Evolutionary conservation across 805 yeast species (phyloP).

Genomic region (Huiozyma naganishii): DNA sequence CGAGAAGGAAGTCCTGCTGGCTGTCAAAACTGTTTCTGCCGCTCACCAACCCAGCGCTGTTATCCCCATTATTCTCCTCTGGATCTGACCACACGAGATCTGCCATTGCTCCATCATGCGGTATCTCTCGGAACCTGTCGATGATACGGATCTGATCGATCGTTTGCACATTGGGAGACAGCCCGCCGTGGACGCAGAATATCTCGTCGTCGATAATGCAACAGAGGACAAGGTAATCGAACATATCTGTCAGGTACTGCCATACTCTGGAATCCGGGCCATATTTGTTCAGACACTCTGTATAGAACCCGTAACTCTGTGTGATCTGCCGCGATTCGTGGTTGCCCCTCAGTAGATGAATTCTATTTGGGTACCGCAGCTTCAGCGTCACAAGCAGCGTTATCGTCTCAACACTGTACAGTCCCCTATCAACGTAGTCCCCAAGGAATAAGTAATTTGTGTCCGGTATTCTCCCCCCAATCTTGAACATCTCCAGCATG

Average conservation of each 20-base stretch:
- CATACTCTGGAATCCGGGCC: conserved; percentile 67
- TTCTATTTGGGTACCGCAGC: conserved; percentile 77
- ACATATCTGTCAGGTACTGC: conserved; percentile 82
- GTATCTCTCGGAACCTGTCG: conserved; percentile 88
- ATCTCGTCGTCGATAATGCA: conserved; percentile 84
- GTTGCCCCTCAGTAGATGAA: conserved; percentile 80
- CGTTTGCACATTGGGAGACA: conserved; percentile 90
- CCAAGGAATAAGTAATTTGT: conserved; percentile 90
- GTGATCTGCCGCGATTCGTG: conserved; percentile 96
- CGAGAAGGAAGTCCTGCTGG: conserved; percentile 12
- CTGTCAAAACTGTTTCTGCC: neutral
- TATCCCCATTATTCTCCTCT: conserved; percentile 49
- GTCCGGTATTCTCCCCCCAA: conserved; percentile 88
- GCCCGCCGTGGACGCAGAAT: conserved; percentile 94
- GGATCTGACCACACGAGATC: conserved; percentile 99
- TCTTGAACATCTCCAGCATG: conserved; percentile 79
- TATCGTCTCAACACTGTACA: conserved; percentile 89
- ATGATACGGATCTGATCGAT: conserved; percentile 84
- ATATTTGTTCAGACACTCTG: conserved; percentile 87
- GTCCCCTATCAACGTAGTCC: conserved; percentile 93
- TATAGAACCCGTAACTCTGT: conserved; percentile 92
- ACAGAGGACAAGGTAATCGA: conserved; percentile 80
- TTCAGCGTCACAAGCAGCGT: conserved; percentile 71
- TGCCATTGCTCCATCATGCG: conserved; percentile 99
- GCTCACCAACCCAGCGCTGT: conserved; percentile 4